Evolutionary conservation across 352 stramenopile genomes (phyloP), one percentile per base, ranked within the genome.

Genomic region (Phytophthora litchii): DNA sequence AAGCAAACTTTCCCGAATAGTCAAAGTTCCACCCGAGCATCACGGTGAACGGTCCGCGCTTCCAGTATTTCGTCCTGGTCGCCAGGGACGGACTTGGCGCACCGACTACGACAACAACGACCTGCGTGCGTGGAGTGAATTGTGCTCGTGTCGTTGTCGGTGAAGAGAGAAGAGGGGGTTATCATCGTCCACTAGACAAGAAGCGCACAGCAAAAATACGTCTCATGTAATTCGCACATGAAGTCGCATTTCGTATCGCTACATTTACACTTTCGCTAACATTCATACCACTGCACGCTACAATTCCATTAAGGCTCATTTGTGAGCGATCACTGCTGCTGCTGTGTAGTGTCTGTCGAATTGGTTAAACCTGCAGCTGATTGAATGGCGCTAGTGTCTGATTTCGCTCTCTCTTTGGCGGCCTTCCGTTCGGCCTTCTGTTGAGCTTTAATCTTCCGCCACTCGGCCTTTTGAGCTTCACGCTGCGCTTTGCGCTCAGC

Each of bases 371-470:
- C 62, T 6, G 40, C 56, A 25, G 45, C 46, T 32, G 49, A 57
- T 29, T 60, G 63, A 53, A 62, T 57, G 13, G 51, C 63, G 23
- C 63, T 71, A 12, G 32, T 58, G 16, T 63, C 51, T 1, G 62
- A 62, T 25, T 54, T 60, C 1, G 20, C 56, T 34, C 56, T 56
- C 37, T 46, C 49, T 25, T 71, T 67, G 19, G 63, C 50, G 14
- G 63, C 63, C 45, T 71, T 63, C 32, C 35, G 38, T 16, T 62
- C 63, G 25, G 49, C 56, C 44, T 63, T 71, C 23, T 71, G 56
- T 27, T 71, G 43, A 2, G 58, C 56, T 43, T 64, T 71, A 21
- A 67, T 61, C 49, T 61, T 71, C 2, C 62, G 62, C 62, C 62
- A 70, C 20, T 64, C 50, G 36, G 45, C 25, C 21, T 72, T 72